A percentile compares a stretch with the other conserved stretches of the same genome.
Evolutionary conservation across 495 filamentous ascomycete species (phyloP).

Genomic region (Clavariopsis aquatica): DNA sequence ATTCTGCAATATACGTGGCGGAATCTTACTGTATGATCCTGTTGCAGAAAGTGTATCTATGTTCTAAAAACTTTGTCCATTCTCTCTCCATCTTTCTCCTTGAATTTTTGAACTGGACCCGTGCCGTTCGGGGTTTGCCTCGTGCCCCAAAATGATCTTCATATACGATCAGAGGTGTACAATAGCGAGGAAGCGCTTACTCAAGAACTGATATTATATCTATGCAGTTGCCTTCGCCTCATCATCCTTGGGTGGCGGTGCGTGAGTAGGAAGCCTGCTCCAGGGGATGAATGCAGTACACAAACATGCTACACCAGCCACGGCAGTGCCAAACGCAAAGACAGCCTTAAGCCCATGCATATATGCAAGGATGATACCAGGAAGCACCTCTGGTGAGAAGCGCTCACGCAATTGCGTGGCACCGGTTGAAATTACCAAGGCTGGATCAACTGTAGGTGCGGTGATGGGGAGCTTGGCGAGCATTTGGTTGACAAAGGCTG

Average conservation of each 20-base stretch:
- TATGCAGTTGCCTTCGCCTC: background rate
- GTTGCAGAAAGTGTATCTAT: no score
- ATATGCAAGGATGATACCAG: constrained; percentile 57
- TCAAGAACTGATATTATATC: no score
- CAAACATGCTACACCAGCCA: background rate
- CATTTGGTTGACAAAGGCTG: constrained; percentile 39
- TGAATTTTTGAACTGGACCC: no score
- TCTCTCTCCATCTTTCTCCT: no score
- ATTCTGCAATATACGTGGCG: no score
- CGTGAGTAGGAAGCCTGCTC: background rate
- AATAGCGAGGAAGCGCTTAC: no score
- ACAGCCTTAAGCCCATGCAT: constrained; percentile 56
- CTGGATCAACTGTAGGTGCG: constrained; percentile 50
- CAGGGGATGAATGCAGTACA: background rate
- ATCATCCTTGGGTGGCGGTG: background rate
- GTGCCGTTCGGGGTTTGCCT: no score
- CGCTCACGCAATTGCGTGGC: constrained; percentile 54
- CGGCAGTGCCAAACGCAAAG: constrained; percentile 22
- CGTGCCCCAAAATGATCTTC: no score
- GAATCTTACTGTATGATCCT: no score
- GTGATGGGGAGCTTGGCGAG: constrained; percentile 15
- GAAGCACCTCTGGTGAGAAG: constrained; percentile 50
- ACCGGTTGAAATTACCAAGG: constrained; percentile 50
- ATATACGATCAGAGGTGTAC: no score
- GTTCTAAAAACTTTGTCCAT: no score